Evolutionary conservation across 768 basidiomycete genomes (phyloP), one percentile per base, ranked within the genome.

Genomic region (Grammothele lineata): DNA sequence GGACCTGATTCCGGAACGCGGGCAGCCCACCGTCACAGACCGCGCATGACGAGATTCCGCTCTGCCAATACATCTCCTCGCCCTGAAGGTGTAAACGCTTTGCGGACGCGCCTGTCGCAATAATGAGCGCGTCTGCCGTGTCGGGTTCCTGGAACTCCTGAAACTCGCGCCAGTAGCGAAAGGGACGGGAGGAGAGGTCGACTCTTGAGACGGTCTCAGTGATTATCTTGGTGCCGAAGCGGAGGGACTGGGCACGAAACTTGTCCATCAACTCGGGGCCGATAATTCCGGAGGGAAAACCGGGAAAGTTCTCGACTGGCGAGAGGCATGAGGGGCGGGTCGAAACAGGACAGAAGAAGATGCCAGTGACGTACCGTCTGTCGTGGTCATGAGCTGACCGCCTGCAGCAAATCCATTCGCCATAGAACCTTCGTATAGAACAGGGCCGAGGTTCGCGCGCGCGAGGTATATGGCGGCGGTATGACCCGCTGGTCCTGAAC

Each of bases 381-480:
- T 97, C 3, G 95, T 98, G 0, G 95, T 98, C 9, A 95, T 98
- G 56, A 98, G 81, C 69, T 99, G 95, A 35, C 96, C 96, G 43
- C 94, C 95, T 7, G 94, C 90, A 24, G 95, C 94, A 64, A 98
- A 95, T n/a, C 96, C 96, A 61, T 98, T 98, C 25, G 96, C 96
- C 82, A 98, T 87, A 72, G 97, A 96, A 18, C 95, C 95, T 70
- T 99, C 96, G 61, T 92, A 99, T 59, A 99, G 78, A 45, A 97
- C 86, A 2, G 96, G 96, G 50, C 79, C 75, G 33, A 99, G 74
- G 64, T 98, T 95, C 15, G 96, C 96, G 37, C 95, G 86, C 5
- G 93, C 95, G 47, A 97, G 86, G 64, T 97, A 97, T 59, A 96
- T 87, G 23, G 94, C 92, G 33, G 93, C 93, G 1, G 95, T 97